Base-by-base conservation (phyloP, 2,329 filamentous ascomycete species). In the Penicillium sp. region DNA sequence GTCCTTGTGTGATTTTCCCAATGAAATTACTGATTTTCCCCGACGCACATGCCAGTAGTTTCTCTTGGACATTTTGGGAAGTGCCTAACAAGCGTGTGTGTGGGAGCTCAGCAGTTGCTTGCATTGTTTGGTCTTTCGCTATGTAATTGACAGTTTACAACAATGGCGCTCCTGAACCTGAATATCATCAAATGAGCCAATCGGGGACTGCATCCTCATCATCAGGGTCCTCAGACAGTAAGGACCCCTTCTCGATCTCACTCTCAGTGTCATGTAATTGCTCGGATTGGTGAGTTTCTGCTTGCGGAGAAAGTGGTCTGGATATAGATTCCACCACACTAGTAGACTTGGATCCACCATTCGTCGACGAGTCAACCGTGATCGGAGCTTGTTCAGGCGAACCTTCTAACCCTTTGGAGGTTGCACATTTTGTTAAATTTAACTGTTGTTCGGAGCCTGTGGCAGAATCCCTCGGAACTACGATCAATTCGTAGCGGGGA, bases 131-230 rank as follows among this genome's bases (percentile, higher is more conserved):
- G 24, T 26, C 24, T 26, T 7, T 26, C 24, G 24, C 7, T 26
- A 26, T 26, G 24, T 26, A 26, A 2, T 26, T 26, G 24, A 26
- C 24, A 26, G 5, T 21, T 21, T 13, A 39, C 16, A 21, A 4
- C 6, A 39, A 12, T 38, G 9, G 36, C 36, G 7, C 7, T 4
- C 24, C 7, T 6, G 24, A 7, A 7, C 24, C 24, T 26, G 24
- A 26, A 6, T 13, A 39, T 58, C 68, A 60, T 71, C 68, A 47
- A 62, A 74, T 68, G 44, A 86, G 66, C 84, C 84, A 86, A 41
- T 86, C 83, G 3, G 84, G 84, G 57, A 86, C 83, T 2, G 82
- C 82, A 64, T 86, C 83, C 45, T 85, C 82, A 59, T 86, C 84
- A 29, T 86, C 84, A 0, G 84, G 83, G 60, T 86, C 84, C 60